Percentiles rank a stretch among this genome's conserved stretches.
Conservation (phyloP, 257 asterid species). For the Dorcoceras hygrometricum region DNA sequence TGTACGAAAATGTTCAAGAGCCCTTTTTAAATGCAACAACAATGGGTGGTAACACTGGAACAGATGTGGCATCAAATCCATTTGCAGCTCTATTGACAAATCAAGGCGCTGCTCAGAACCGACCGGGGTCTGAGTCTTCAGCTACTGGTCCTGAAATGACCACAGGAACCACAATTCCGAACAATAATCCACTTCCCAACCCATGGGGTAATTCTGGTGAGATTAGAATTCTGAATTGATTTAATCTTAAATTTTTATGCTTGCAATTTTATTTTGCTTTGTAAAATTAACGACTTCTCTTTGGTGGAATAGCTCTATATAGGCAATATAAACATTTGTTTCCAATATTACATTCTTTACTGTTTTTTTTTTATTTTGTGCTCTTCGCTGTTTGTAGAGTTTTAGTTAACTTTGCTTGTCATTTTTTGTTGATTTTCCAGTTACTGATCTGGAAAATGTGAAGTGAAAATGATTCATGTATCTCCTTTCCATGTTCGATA, state of each 20-base stretch:
- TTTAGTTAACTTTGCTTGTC: not conserved
- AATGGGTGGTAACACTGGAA: slow-evolving; percentile 44
- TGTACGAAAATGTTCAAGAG: slow-evolving; percentile 65
- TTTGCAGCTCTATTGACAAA: slow-evolving; percentile 46
- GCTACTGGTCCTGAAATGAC: slow-evolving; percentile 32
- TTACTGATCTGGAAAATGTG: not conserved
- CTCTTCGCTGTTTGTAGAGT: not conserved
- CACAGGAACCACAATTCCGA: slow-evolving; percentile 48
- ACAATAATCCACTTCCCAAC: slow-evolving; percentile 59
- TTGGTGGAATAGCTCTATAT: not conserved
- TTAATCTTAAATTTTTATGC: not conserved
- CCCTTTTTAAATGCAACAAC: slow-evolving; percentile 57
- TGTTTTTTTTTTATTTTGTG: no score
- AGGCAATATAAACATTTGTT: not conserved
- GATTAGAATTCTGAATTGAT: not conserved
- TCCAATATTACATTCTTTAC: not conserved
- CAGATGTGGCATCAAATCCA: slow-evolving; percentile 44
- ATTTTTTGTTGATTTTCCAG: not conserved
- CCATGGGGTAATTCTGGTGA: slow-evolving; percentile 51
- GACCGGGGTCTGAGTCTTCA: slow-evolving; percentile 33
- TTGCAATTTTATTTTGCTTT: no score
- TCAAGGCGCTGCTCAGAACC: slow-evolving; percentile 37
- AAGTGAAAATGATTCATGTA: not conserved
- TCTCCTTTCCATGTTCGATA: not conserved
- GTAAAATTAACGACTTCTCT: not conserved